A percentile compares a stretch with the other conserved stretches of the same genome.
Evolutionary conservation across 2,329 filamentous ascomycete genomes (phyloP).

Genomic region (Pestalotiopsis sp.): DNA sequence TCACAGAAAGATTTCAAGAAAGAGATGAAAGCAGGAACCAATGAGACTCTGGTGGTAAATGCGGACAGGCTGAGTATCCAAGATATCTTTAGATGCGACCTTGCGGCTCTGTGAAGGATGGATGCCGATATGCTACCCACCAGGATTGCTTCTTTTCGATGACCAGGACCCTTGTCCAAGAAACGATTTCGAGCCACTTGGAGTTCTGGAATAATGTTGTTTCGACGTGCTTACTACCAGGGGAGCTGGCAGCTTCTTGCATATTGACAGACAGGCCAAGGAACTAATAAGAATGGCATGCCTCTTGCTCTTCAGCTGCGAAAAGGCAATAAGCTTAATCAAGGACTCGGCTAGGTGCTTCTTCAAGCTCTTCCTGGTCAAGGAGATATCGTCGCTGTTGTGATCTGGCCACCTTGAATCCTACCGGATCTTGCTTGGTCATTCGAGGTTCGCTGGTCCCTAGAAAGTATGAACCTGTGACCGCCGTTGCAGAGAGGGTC

Average conservation of each 20-base stretch:
- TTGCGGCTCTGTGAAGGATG: background rate
- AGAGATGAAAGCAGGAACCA: background rate
- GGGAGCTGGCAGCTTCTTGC: background rate
- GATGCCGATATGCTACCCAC: background rate
- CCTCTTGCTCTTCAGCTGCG: no score
- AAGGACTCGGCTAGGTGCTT: no score
- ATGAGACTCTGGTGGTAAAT: background rate
- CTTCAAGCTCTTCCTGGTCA: no score
- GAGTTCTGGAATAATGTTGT: background rate
- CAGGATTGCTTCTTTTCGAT: background rate
- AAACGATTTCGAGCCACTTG: background rate
- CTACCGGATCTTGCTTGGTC: no score
- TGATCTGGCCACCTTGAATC: no score
- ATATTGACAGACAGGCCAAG: background rate
- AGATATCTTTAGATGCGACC: background rate
- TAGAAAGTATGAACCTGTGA: no score
- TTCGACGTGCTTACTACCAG: background rate
- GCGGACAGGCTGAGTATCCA: background rate
- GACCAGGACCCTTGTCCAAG: background rate
- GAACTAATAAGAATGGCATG: no score
- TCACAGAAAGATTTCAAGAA: background rate
- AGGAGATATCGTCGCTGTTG: no score
- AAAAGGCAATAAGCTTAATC: no score
- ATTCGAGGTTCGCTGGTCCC: no score
- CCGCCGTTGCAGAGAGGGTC: no score